phyloP scores from a whole-genome alignment of 2,329 filamentous ascomycete species.

The Aspergillus tanneri region DNA sequence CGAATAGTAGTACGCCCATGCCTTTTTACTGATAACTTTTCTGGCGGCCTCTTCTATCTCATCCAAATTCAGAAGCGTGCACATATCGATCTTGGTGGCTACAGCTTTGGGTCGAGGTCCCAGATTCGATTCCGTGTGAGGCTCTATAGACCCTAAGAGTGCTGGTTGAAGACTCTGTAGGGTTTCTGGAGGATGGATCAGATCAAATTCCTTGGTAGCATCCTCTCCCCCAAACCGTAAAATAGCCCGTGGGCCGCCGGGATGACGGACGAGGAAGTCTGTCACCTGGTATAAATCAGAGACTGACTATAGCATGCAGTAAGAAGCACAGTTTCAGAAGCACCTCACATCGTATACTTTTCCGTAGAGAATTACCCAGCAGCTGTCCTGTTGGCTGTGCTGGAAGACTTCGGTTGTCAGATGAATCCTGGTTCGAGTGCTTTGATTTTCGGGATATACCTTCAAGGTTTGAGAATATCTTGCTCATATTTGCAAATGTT shows the following conservation, averaged over 20 bases:
- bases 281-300: too few relatives aligned
- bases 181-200: constrained; percentile 81
- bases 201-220: constrained; percentile 88
- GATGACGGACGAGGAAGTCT: constrained; percentile 76
- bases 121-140: too few relatives aligned
- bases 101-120: not conserved
- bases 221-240: constrained; percentile 80
- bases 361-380: constrained; percentile 1
- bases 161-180: constrained; percentile 40
- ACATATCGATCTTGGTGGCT: not conserved
- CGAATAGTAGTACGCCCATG: constrained; percentile 91
- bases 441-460: too few relatives aligned
- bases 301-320: too few relatives aligned
- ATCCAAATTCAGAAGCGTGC: constrained; percentile 75
- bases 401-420: too few relatives aligned
- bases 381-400: too few relatives aligned
- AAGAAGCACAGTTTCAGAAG: too few relatives aligned
- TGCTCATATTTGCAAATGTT: too few relatives aligned
- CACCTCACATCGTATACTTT: too few relatives aligned
- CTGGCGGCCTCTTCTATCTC: constrained; percentile 81
- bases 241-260: constrained; percentile 80
- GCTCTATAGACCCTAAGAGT: too few relatives aligned
- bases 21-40: constrained; percentile 72
- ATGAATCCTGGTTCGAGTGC: too few relatives aligned
- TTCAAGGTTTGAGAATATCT: too few relatives aligned